Percentiles rank a stretch among this genome's conserved stretches.
phyloP scores from a whole-genome alignment of 257 asterid genomes.

The Solanum bukasovii region DNA sequence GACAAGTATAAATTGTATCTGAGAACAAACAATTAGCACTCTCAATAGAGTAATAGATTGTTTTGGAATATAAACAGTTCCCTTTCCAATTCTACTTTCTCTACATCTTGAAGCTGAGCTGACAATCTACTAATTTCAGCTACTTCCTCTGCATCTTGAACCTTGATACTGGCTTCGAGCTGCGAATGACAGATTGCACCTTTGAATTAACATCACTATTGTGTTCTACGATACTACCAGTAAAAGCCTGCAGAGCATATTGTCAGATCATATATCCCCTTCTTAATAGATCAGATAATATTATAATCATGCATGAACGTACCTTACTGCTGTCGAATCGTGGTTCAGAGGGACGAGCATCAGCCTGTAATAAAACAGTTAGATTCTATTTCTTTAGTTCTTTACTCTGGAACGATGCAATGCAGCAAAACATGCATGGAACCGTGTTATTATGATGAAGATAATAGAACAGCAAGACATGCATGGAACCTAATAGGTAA shows the following conservation, averaged over 20 bases:
- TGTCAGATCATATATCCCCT: neutral
- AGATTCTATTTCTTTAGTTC: neutral
- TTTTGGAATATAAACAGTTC: neutral
- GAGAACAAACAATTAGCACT: neutral
- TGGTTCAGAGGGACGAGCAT: neutral
- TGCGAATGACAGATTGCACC: constrained; percentile 19
- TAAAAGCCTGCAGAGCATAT: constrained; percentile 41
- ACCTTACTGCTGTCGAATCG: constrained; percentile 11
- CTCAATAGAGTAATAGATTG: neutral
- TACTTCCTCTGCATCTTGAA: constrained; percentile 67
- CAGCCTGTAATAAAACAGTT: constrained; percentile 3
- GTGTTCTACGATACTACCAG: constrained; percentile 63
- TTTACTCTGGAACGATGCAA: neutral
- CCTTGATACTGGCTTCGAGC: constrained; percentile 74
- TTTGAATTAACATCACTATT: constrained; percentile 23
- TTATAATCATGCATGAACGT: neutral
- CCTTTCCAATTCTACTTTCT: constrained; percentile 23
- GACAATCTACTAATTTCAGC: constrained; percentile 5
- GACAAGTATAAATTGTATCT: neutral
- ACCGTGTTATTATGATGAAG: neutral
- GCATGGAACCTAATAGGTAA: neutral
- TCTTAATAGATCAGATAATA: neutral
- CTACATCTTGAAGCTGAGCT: constrained; percentile 50
- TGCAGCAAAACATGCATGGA: neutral
- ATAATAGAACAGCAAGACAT: neutral